Evolutionary conservation across 225 moss, liverwort and hornwort genomes (phyloP), one percentile per base, ranked within the genome.

Genomic region (Straminergon stramineum): DNA sequence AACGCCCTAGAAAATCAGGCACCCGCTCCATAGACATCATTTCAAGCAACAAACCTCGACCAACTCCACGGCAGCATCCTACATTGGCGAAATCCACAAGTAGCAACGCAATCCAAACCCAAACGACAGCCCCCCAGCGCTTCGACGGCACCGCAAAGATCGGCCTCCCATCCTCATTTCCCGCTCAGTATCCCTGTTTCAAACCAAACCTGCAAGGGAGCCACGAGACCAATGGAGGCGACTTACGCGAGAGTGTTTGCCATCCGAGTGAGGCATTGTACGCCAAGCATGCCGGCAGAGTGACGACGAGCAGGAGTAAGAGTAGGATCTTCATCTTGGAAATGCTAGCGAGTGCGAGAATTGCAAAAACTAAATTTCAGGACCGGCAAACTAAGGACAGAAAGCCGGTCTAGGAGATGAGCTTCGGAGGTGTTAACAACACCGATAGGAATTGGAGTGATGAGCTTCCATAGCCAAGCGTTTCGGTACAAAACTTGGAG

Each of bases 181-280:
- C 86, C 86, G 90, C 92, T 88, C 84, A 57, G 45, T 17, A 34
- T 28, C 57, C 65, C 70, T 48, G 41, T 78, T 90, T 88, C 84
- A 81, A 90, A 89, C 80, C 60, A 62, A 70, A 62, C 52, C 30
- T 35, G 83, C 73, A 52, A 15, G 13, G 22, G 1, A 77, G 31
- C 10, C 63, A 39, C 39, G 52, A 76, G 6, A 70, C 57, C 41
- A n/a, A 77, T 78, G 65, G 15, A 53, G 39, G 24, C 35, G 15
- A 83, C 91, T 91, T 91, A 93, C 93, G 2, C 13, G 0, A 14
- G 56, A 88, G n/a, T 7, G 93, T 93, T 83, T 91, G 91, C 93
- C 93, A 93, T 74, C 93, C 93, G 80, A 62, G 21, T 14, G 88
- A 86, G 61, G 90, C 91, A 90, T 93, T 93, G 88, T 45, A 90